Conservation (phyloP, 352 stramenopile species). For the Elongisporangium prolatum region DNA sequence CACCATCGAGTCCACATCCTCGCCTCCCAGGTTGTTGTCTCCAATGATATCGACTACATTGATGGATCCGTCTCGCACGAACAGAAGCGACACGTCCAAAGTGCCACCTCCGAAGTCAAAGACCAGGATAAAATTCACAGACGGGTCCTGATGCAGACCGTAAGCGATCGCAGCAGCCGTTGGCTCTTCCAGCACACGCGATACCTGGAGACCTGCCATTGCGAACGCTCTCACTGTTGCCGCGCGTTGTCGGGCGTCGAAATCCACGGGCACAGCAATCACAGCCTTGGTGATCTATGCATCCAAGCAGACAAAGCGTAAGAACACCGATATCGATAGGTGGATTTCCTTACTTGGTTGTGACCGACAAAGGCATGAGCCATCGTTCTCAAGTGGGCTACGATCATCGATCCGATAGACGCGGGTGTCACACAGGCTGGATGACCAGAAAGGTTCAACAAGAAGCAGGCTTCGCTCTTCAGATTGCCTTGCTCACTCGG, state of each 20-base stretch:
- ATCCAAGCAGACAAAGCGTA: neutral
- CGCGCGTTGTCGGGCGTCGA: constrained; percentile 34
- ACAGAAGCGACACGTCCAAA: constrained; percentile 92
- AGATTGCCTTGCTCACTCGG: constrained; percentile 4
- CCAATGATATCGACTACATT: constrained; percentile 94
- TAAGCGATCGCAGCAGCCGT: constrained; percentile 95
- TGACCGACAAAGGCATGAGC: constrained; percentile 54
- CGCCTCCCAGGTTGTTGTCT: constrained; percentile 77
- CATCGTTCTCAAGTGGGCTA: constrained; percentile 39
- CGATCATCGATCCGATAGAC: constrained; percentile 31
- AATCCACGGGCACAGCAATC: constrained; percentile 57
- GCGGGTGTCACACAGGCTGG: constrained; percentile 41
- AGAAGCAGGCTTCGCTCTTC: constrained; percentile 43
- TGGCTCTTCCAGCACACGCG: constrained; percentile 79
- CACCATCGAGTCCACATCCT: constrained; percentile 92
- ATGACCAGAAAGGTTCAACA: constrained; percentile 27
- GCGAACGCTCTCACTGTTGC: constrained; percentile 43
- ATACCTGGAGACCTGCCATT: constrained; percentile 36
- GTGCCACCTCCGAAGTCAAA: constrained; percentile 95
- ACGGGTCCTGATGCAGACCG: constrained; percentile 88
- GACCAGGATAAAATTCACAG: constrained; percentile 93
- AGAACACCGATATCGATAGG: neutral
- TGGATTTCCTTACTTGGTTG: constrained; percentile 28
- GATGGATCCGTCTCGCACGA: constrained; percentile 93
- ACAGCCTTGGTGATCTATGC: constrained; percentile 50